Conservation (phyloP, 306 rosid genomes). For the Canavalia gladiata region DNA sequence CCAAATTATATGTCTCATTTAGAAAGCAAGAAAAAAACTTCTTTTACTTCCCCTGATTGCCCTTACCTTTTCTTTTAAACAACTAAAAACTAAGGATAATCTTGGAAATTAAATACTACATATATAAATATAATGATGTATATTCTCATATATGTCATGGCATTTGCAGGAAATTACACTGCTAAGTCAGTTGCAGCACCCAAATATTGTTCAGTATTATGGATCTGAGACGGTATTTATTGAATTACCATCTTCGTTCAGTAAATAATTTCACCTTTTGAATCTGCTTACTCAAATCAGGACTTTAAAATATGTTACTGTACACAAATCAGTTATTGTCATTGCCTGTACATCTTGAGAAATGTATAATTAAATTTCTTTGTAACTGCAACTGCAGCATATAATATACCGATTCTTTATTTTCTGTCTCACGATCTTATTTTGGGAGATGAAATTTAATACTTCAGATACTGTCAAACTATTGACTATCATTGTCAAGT, state of each 20-base stretch:
- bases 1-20: slow-evolving; percentile 28
- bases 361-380: background rate
- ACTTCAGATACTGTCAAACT: slow-evolving; percentile 9
- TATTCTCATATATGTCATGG: slow-evolving; percentile 31
- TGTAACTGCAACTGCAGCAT: background rate
- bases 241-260: slow-evolving; percentile 37
- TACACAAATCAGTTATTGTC: slow-evolving; percentile 6
- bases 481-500: background rate
- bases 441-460: slow-evolving; percentile 28
- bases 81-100: slow-evolving; percentile 2
- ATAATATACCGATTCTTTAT: slow-evolving; percentile 22
- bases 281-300: slow-evolving; percentile 25
- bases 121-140: background rate
- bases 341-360: slow-evolving; percentile 30
- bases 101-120: background rate
- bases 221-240: slow-evolving; percentile 75
- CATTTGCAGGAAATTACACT: slow-evolving; percentile 83
- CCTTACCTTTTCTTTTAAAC: slow-evolving; percentile 15
- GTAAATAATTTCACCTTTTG: slow-evolving; percentile 22
- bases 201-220: slow-evolving; percentile 90
- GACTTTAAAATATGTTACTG: slow-evolving; percentile 1
- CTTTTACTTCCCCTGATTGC: slow-evolving; percentile 23
- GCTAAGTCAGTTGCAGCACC: slow-evolving; percentile 86
- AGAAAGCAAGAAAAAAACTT: slow-evolving; percentile 6
- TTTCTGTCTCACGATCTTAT: slow-evolving; percentile 56